Base-by-base conservation (phyloP, 345 rosid species). In the Sisymbrium irio region DNA sequence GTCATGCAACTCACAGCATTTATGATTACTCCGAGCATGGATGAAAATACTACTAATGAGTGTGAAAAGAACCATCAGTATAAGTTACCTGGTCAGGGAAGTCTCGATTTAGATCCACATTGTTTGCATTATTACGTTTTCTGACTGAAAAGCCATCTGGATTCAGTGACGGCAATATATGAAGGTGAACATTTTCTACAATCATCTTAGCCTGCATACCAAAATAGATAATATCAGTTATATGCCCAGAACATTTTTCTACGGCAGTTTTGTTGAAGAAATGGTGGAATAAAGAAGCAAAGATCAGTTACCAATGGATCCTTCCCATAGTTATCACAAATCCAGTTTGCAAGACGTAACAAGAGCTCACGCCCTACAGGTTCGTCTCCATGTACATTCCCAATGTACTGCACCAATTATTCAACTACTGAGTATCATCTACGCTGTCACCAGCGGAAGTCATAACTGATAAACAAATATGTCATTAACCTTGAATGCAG, bases 331-430 rank as follows among this genome's bases (percentile, higher is more conserved):
- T 90, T 88, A 84, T 95, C 89, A 72, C 98, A 95, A 74, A 95
- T 87, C 97, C 97, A 95, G 78, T 90, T 92, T 18, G 94, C 96
- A 61, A 95, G 97, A 70, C 71, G 81, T 18, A 95, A 1, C 25
- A 86, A 82, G 75, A 95, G 88, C 79, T 95, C 99, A 59, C 97
- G 94, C 35, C 98, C 96, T 15, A 90, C 94, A 70, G 99, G 99
- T 78, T 95, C 97, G 73, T 95, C 96, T 46, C 98, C 98, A 69
- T 92, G 98, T 59, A 92, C 97, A 82, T 95, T 95, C 57, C 99
- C 98, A 74, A 95, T 81, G 75, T 79, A 92, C 99, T 92, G 89
- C 67, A 35, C 67, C 71, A 51, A 40, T 42, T 25, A 62, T 62
- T 65, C 56, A 68, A 74, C 61, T 65, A 62, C 6, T 55, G 46